These are phyloP conservation scores for Pichia sp. DNA, from an alignment of 1,139 yeast species.

Conservation along the genomic window DNA sequence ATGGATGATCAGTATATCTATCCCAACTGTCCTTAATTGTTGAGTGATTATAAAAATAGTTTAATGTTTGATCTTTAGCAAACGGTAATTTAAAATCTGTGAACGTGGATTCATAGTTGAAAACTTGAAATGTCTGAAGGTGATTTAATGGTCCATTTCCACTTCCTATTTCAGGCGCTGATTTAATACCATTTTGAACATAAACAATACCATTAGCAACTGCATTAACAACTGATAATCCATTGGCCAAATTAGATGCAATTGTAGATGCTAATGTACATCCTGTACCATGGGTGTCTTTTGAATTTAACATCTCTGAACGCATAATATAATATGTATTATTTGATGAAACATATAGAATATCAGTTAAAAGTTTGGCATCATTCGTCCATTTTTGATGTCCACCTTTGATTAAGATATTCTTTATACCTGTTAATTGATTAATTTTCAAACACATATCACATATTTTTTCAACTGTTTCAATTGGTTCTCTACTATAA, in stretches of 20 bases:
- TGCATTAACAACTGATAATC: constrained; percentile 39
- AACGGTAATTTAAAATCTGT: constrained; percentile 28
- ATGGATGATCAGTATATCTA: constrained; percentile 53
- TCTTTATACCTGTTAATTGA: constrained; percentile 7
- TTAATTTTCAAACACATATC: constrained; percentile 5
- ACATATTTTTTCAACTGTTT: constrained; percentile 4
- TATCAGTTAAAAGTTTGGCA: constrained; percentile 19
- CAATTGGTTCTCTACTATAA: not conserved
- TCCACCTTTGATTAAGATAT: constrained; percentile 16
- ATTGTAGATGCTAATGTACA: constrained; percentile 82
- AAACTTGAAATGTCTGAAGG: constrained; percentile 6
- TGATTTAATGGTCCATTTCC: constrained; percentile 71
- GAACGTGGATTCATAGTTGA: constrained; percentile 1
- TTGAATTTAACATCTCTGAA: constrained; percentile 43
- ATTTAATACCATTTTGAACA: constrained; percentile 57
- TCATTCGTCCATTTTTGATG: constrained; percentile 12
- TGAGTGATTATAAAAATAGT: constrained; percentile 53
- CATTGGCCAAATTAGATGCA: constrained; percentile 65
- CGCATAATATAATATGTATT: constrained; percentile 39
- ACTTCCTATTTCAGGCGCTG: constrained; percentile 23
- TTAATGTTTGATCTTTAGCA: constrained; percentile 34
- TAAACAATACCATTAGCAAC: constrained; percentile 54
- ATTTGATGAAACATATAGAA: constrained; percentile 45
- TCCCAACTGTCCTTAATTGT: constrained; percentile 50
- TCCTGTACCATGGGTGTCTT: constrained; percentile 83